Evolutionary conservation across 2,329 filamentous ascomycete species (phyloP), one percentile per base, ranked within the genome.

Genomic region (Sclerotinia trifoliorum): DNA sequence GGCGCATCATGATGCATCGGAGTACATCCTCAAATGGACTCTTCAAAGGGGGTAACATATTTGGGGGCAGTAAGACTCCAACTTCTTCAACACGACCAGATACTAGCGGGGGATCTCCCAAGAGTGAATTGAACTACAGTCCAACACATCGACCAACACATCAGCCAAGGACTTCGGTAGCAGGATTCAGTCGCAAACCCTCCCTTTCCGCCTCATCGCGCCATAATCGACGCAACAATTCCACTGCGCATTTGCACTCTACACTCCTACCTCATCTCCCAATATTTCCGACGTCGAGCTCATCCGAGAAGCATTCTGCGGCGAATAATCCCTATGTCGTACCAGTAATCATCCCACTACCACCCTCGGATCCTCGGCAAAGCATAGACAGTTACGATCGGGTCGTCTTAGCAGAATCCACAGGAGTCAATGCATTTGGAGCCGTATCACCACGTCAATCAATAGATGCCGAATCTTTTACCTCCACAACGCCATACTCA

Each of bases 181-280:
- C 61, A 83, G 83, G 73, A 77, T 84, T 86, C 75, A 79, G 81
- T 67, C 85, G 84, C 73, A 86, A 85, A 75, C 71, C 84, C 11
- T 86, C 85, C 55, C 81, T 86, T 70, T 82, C 81, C 21, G 79
- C 80, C 17, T 77, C 73, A 49, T 68, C 70, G 19, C 74, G 79
- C 69, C 79, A 80, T 62, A 79, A 62, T 55, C 65, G 80, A 61
- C 78, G 83, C 52, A 81, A 80, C 67, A 80, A 80, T 71, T 80
- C 82, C 32, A 80, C 72, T 42, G 70, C 72, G 54, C 32, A 58
- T n/a, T 29, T 57, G 68, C 71, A 64, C 19, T 54, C 29, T 32
- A 58, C 44, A 71, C 57, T 54, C 13, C 70, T 67, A 39, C 57
- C 65, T 17, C 42, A 42, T 21, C 35, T 67, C 15, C 65, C 57